Base-by-base conservation (phyloP, 176 grass and related monocot genomes). In the Elaeis guineensis region DNA sequence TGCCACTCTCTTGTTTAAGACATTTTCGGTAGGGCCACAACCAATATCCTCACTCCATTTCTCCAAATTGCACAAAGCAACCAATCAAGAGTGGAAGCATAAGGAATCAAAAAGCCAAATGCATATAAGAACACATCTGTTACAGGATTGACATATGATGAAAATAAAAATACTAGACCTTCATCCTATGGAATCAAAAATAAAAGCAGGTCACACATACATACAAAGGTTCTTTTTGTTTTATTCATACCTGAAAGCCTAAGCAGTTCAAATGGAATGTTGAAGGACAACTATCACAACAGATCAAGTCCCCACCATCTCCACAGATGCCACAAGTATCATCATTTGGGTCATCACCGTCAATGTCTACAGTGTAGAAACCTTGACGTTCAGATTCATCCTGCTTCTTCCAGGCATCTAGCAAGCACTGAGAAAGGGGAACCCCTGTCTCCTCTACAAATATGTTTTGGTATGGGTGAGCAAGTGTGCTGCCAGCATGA, bases 321-420 rank as follows among this genome's bases (percentile, higher is more conserved):
- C 83, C 83, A 71, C 93, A 97, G 67, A 97, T 91, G 19, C 81
- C 69, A 71, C 93, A 98, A 6, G 88, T 89, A 76, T 98, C 94
- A 79, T 98, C 94, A 69, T 86, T 89, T 28, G 83, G 72, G 73
- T 97, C 87, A 25, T 76, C 84, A 57, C 67, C 78, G 73, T 78
- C 79, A 16, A 67, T 21, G 68, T 80, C 81, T 61, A 97, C 68
- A 62, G 69, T 71, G 77, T 91, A 82, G 79, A 85, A 91, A 55
- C 93, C 84, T 67, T 80, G 79, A 26, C 82, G 80, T 78, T 95
- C 83, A 68, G 32, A 17, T 44, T 25, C 59, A 68, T 74, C 21
- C 66, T 89, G 78, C 73, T 83, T 97, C 63, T 91, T 72, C 93
- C 87, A 97, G 63, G 87, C 87, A 72, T 88, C 74, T 63, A 76